Evolutionary conservation across 83 land plant genomes (phyloP).

Genomic region (Isoetes engelmannii): DNA sequence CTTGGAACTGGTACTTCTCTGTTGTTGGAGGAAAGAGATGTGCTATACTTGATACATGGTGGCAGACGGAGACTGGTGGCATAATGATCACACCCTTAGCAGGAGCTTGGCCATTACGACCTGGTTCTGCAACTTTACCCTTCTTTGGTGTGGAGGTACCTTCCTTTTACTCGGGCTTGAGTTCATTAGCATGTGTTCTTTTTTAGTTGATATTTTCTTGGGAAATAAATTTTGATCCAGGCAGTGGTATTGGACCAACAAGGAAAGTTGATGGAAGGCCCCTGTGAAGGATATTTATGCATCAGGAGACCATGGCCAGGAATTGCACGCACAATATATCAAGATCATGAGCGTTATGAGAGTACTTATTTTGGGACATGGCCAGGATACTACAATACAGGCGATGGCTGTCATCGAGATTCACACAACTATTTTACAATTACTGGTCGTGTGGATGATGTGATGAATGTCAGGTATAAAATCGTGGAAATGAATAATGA

Average conservation of each 20-base stretch:
- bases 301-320: slow-evolving; percentile 32
- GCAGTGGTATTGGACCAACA: slow-evolving; percentile 26
- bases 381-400: slow-evolving; percentile 20
- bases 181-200: background rate
- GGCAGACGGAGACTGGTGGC: slow-evolving; percentile 99
- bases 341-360: slow-evolving; percentile 26
- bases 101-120: slow-evolving; percentile 33
- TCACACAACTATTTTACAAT: slow-evolving; percentile 21
- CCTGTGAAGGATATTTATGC: slow-evolving; percentile 31
- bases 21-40: slow-evolving; percentile 84
- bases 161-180: background rate
- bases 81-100: slow-evolving; percentile 58
- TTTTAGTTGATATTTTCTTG: background rate
- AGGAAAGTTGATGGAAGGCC: slow-evolving; percentile 26
- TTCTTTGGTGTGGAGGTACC: slow-evolving; percentile 36
- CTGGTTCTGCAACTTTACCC: slow-evolving; percentile 34
- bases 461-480: slow-evolving; percentile 27
- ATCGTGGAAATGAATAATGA: too few species aligned
- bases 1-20: slow-evolving; percentile 76
- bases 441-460: slow-evolving; percentile 36
- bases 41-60: slow-evolving; percentile 95
- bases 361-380: slow-evolving; percentile 26
- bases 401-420: slow-evolving; percentile 35
- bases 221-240: slow-evolving; percentile 14
- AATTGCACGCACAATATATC: slow-evolving; percentile 26